Evolutionary conservation across 257 asterid genomes (phyloP).

Genomic region (Fraxinus anomala): DNA sequence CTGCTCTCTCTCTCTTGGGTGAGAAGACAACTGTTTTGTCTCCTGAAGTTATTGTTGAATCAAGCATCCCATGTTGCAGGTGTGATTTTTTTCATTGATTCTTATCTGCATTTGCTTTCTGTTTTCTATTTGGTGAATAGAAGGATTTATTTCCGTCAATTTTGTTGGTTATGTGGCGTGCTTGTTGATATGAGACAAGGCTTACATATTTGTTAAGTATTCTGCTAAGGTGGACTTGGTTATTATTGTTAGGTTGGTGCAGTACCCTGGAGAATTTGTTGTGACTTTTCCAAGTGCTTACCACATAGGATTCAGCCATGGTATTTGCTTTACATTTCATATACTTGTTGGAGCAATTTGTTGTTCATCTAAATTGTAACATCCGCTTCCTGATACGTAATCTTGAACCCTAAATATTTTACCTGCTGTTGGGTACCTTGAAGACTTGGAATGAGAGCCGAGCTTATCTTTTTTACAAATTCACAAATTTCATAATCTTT

Average conservation of each 20-base stretch:
- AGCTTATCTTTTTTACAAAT: not conserved
- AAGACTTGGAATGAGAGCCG: slow-evolving; percentile 18
- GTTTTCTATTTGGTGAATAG: slow-evolving; percentile 17
- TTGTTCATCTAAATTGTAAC: slow-evolving; percentile 13
- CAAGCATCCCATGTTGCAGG: slow-evolving; percentile 99
- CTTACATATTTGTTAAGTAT: slow-evolving; percentile 8
- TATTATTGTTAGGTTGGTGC: slow-evolving; percentile 73
- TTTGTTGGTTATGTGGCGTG: slow-evolving; percentile 1
- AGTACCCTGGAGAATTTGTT: slow-evolving; percentile 97
- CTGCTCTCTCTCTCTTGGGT: slow-evolving; percentile 82
- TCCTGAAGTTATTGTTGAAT: slow-evolving; percentile 73
- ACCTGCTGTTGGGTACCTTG: not conserved
- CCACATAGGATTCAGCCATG: slow-evolving; percentile 98
- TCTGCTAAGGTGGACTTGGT: slow-evolving; percentile 34
- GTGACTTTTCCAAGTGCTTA: slow-evolving; percentile 99
- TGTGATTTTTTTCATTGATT: slow-evolving; percentile 29
- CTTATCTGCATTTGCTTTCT: slow-evolving; percentile 9
- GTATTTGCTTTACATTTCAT: slow-evolving; percentile 52
- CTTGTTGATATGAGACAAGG: slow-evolving; percentile 14
- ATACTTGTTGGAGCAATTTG: slow-evolving; percentile 12
- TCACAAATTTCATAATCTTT: not conserved
- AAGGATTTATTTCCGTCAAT: slow-evolving; percentile 22
- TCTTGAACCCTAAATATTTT: slow-evolving; percentile 2
- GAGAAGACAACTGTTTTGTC: slow-evolving; percentile 95
- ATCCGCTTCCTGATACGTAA: slow-evolving; percentile 8